These are phyloP conservation scores for Colletotrichum falcatum DNA, from an alignment of 2,329 filamentous ascomycete genomes.

Conservation along the genomic window DNA sequence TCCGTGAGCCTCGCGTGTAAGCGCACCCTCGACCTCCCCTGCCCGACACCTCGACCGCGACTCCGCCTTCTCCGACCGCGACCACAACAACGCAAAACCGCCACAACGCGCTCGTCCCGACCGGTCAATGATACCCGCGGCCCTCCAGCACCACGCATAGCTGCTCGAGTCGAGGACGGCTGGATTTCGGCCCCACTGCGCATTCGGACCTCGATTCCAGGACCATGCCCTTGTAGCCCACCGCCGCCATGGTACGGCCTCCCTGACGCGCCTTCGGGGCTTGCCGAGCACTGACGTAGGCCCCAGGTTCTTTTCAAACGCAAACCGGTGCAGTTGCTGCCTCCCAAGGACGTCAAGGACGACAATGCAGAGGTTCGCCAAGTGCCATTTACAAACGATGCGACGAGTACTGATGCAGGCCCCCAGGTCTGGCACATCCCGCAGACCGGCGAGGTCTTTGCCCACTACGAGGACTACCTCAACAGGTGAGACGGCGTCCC, in stretches of 20 bases:
- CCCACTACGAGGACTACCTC: slow-evolving; percentile 88
- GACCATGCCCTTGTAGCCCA: slow-evolving; percentile 42
- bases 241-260: slow-evolving; percentile 51
- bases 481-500: slow-evolving; percentile 71
- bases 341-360: slow-evolving; percentile 78
- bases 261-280: slow-evolving; percentile 15
- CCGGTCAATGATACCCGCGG: slow-evolving; percentile 28
- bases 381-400: slow-evolving; percentile 32
- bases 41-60: slow-evolving; percentile 37
- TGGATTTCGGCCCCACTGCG: slow-evolving; percentile 57
- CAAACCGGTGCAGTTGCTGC: slow-evolving; percentile 89
- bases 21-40: slow-evolving; percentile 38
- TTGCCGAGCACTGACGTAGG: slow-evolving; percentile 41
- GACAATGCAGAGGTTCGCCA: slow-evolving; percentile 82
- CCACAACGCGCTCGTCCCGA: slow-evolving; percentile 43
- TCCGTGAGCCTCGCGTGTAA: slow-evolving; percentile 41
- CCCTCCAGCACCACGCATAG: slow-evolving; percentile 20
- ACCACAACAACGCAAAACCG: slow-evolving; percentile 34
- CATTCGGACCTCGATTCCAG: slow-evolving; percentile 24
- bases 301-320: slow-evolving; percentile 92
- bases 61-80: slow-evolving; percentile 32
- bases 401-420: slow-evolving; percentile 38
- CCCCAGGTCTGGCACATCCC: slow-evolving; percentile 89
- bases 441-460: slow-evolving; percentile 90
- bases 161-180: slow-evolving; percentile 45